Percentiles rank a stretch among this genome's conserved stretches.
These are phyloP conservation scores for Monilinia fructicola DNA, from an alignment of 2,329 filamentous ascomycete species.

Conservation along the genomic window DNA sequence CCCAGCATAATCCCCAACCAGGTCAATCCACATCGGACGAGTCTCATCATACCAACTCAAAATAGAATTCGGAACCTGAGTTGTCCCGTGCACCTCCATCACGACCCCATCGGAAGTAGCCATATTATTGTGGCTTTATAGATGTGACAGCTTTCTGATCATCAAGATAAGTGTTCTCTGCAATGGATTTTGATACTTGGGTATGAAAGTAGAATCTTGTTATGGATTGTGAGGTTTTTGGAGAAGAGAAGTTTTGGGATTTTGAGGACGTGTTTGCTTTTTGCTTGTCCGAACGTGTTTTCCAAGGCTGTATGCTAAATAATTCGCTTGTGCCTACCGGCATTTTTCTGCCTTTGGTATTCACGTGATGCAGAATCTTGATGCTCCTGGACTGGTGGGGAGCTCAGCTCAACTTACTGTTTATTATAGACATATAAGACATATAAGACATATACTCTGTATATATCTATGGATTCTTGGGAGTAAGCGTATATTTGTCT, in stretches of 20 bases:
- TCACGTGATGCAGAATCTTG: neutral
- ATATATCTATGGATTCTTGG: no score
- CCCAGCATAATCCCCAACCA: conserved; percentile 75
- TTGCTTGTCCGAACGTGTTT: conserved; percentile 5
- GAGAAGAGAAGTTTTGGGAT: conserved; percentile 3
- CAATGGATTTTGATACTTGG: conserved; percentile 10
- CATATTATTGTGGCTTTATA: conserved; percentile 20
- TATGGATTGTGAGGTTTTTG: conserved; percentile 1
- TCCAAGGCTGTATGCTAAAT: neutral
- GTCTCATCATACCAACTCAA: conserved; percentile 45
- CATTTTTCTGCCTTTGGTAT: neutral
- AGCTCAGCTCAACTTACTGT: neutral
- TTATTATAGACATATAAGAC: neutral
- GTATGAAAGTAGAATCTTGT: conserved; percentile 1
- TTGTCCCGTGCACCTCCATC: conserved; percentile 20
- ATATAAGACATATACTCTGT: no score
- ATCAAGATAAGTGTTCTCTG: conserved; percentile 1
- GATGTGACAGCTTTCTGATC: conserved; percentile 6
- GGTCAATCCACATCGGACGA: conserved; percentile 54
- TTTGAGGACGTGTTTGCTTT: conserved; percentile 13
- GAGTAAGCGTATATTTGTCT: neutral
- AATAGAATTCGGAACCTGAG: conserved; percentile 30
- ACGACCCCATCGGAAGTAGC: conserved; percentile 18
- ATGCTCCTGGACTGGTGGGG: neutral
- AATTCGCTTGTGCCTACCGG: conserved; percentile 13